Conservation (phyloP, 139 green algal genomes). For the Tetratostichococcus sp. region DNA sequence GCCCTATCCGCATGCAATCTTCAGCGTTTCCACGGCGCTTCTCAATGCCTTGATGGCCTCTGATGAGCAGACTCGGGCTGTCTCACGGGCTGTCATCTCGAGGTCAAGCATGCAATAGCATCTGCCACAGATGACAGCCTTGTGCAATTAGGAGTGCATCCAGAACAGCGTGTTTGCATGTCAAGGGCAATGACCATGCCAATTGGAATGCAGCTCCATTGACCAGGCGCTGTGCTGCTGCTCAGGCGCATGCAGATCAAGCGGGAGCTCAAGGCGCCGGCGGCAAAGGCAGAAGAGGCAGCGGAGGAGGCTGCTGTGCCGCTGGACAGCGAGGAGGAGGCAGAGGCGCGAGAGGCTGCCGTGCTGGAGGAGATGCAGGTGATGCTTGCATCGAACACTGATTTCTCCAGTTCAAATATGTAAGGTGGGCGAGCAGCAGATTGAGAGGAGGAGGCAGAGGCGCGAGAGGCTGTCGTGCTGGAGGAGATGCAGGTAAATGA, state of each 20-base stretch:
- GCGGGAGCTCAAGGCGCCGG: slow-evolving; percentile 19
- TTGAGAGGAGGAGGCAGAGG: slow-evolving; percentile 16
- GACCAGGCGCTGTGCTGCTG: too few species aligned
- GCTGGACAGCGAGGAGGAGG: slow-evolving; percentile 2
- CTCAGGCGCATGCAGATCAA: slow-evolving; percentile 29
- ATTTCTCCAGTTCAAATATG: too few species aligned
- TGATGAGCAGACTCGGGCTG: too few species aligned
- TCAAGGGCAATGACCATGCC: neutral
- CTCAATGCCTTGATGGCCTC: too few species aligned
- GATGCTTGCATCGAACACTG: neutral
- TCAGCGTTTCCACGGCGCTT: neutral
- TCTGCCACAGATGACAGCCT: too few species aligned
- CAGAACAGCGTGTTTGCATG: too few species aligned
- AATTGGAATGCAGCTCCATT: neutral
- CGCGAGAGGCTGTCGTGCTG: slow-evolving; percentile 71
- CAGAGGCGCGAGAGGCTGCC: slow-evolving; percentile 53
- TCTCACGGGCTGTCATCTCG: too few species aligned
- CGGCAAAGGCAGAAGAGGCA: slow-evolving; percentile 12
- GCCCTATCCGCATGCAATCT: slow-evolving; percentile 6
- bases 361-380: slow-evolving; percentile 86
- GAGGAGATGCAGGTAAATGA: slow-evolving; percentile 75
- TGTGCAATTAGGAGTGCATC: too few species aligned
- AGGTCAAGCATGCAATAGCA: too few species aligned
- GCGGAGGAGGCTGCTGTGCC: slow-evolving; percentile 1
- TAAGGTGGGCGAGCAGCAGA: too few species aligned